Evolutionary conservation across 1,284 basidiomycete genomes (phyloP).

Genomic region (Cystobasidiaceae sp.): DNA sequence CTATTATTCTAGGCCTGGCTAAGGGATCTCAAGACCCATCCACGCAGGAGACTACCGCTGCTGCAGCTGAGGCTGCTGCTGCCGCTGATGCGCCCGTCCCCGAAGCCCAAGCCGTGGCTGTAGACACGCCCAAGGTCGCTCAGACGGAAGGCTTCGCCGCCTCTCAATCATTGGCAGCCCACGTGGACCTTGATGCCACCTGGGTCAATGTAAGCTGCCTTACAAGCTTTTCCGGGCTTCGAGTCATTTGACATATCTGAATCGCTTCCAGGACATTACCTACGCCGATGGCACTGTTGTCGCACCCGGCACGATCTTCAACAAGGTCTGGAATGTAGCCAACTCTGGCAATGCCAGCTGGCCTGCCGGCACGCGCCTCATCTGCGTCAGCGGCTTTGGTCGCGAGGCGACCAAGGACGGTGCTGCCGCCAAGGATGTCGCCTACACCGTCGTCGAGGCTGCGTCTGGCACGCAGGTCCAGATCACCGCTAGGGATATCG

Average conservation of each 20-base stretch:
- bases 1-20: slow-evolving; percentile 18
- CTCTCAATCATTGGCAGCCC: too few relatives aligned
- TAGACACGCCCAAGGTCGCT: too few relatives aligned
- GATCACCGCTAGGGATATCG: slow-evolving; percentile 34
- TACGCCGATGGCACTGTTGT: slow-evolving; percentile 38
- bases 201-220: too few relatives aligned
- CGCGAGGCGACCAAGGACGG: background rate
- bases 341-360: slow-evolving; percentile 35
- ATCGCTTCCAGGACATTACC: slow-evolving; percentile 34
- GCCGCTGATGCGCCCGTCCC: too few relatives aligned
- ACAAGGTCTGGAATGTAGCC: slow-evolving; percentile 40
- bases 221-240: too few relatives aligned
- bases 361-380: slow-evolving; percentile 35
- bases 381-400: slow-evolving; percentile 39
- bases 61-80: too few relatives aligned
- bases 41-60: slow-evolving; percentile 1
- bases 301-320: slow-evolving; percentile 36
- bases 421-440: background rate
- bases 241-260: background rate
- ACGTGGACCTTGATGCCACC: too few relatives aligned
- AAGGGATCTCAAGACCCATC: background rate
- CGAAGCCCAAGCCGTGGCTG: too few relatives aligned
- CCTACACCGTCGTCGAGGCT: slow-evolving; percentile 4
- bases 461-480: slow-evolving; percentile 31
- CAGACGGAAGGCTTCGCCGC: too few relatives aligned